phyloP scores from a whole-genome alignment of 805 yeast genomes.

The Saturnispora sanitii region DNA sequence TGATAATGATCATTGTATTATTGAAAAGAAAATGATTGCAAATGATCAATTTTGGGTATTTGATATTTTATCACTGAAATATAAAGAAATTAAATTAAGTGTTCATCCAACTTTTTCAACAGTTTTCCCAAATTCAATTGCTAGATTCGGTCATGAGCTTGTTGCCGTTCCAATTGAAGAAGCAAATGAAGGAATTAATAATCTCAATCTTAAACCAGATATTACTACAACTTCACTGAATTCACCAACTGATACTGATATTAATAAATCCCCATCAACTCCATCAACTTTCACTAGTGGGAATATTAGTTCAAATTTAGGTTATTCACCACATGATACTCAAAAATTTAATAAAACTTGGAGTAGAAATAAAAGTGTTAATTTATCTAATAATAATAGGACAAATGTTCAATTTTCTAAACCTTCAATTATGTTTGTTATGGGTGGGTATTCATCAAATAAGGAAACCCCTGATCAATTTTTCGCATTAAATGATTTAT shows the following conservation, averaged over 20 bases:
- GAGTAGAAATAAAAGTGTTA: not conserved
- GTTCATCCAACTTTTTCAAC: slow-evolving; percentile 25
- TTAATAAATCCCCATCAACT: not conserved
- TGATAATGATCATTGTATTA: slow-evolving; percentile 30
- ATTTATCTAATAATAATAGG: not conserved
- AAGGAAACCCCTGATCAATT: slow-evolving; percentile 22
- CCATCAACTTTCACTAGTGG: not conserved
- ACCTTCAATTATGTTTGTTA: slow-evolving; percentile 31
- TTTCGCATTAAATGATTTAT: slow-evolving; percentile 26
- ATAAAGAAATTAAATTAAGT: slow-evolving; percentile 34
- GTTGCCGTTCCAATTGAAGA: slow-evolving; percentile 23
- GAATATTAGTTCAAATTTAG: no score
- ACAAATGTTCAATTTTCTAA: slow-evolving; percentile 2
- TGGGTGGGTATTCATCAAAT: slow-evolving; percentile 39
- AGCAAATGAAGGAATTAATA: slow-evolving; percentile 11
- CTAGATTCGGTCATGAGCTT: slow-evolving; percentile 26
- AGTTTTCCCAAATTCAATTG: slow-evolving; percentile 20
- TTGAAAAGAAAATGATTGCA: slow-evolving; percentile 21
- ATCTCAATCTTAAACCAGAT: not conserved
- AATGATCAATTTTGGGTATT: slow-evolving; percentile 51
- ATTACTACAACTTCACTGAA: not conserved
- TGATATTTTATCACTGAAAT: slow-evolving; percentile 40
- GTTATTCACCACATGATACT: slow-evolving; percentile 1
- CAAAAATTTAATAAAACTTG: not conserved
- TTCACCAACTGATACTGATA: not conserved